Evolutionary conservation across 2,329 filamentous ascomycete genomes (phyloP).

Genomic region (Fusarium liriodendri): DNA sequence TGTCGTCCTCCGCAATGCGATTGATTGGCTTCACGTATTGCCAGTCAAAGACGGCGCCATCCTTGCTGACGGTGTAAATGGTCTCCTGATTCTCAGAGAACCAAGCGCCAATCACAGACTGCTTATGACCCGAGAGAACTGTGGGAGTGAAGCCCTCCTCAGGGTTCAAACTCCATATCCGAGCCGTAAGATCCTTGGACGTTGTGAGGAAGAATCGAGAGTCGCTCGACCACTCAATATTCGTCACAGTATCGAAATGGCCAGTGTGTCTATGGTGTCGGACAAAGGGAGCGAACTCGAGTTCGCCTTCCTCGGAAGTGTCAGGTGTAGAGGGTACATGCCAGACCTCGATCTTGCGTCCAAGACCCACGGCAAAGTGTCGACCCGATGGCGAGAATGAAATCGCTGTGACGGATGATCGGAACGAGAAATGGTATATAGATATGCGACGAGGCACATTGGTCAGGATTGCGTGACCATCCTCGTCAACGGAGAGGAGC

Average conservation of each 20-base stretch:
- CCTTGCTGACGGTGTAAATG: constrained; percentile 96
- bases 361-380: constrained; percentile 90
- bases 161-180: constrained; percentile 92
- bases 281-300: constrained; percentile 96
- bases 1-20: constrained; percentile 67
- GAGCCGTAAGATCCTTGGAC: constrained; percentile 90
- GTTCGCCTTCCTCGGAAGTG: constrained; percentile 78
- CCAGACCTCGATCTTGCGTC: constrained; percentile 93
- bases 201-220: constrained; percentile 94
- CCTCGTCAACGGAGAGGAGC: constrained; percentile 91
- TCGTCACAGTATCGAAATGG: constrained; percentile 88
- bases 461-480: constrained; percentile 92
- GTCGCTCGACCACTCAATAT: constrained; percentile 95
- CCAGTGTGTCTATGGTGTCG: constrained; percentile 86
- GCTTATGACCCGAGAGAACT: constrained; percentile 89
- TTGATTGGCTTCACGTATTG: constrained; percentile 76
- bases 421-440: constrained; percentile 97
- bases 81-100: constrained; percentile 95
- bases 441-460: constrained; percentile 87
- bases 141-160: constrained; percentile 92
- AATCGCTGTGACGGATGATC: constrained; percentile 82
- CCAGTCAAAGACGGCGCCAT: constrained; percentile 97
- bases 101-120: constrained; percentile 93
- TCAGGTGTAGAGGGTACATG: constrained; percentile 92
- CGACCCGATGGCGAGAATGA: constrained; percentile 91